phyloP scores from a whole-genome alignment of 139 green algal genomes.

The Pseudopediastrum boryanum region DNA sequence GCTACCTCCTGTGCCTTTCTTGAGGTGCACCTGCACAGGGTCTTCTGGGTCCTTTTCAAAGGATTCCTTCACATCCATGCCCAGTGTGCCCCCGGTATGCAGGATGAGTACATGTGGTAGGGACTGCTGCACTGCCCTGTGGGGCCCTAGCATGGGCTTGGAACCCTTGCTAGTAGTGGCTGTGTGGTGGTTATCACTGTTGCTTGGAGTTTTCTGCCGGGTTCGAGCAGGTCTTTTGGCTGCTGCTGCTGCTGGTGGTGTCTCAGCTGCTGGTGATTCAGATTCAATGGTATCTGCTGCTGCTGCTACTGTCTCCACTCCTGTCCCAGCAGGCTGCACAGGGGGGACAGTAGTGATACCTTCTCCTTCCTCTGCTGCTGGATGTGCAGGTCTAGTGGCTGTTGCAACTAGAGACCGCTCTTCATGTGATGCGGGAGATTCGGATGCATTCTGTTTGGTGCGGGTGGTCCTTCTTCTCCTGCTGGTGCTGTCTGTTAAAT shows the following conservation, averaged over 20 bases:
- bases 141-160: slow-evolving; percentile 21
- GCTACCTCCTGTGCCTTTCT: slow-evolving; percentile 67
- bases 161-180: not conserved
- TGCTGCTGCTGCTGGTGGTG: not conserved
- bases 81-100: slow-evolving; percentile 87
- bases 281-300: slow-evolving; percentile 4
- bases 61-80: slow-evolving; percentile 67
- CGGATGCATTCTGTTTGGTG: too few relatives aligned
- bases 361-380: too few relatives aligned
- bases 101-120: slow-evolving; percentile 82
- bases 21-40: slow-evolving; percentile 45
- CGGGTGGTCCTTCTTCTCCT: too few relatives aligned
- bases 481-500: too few relatives aligned
- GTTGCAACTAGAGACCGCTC: too few relatives aligned
- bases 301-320: slow-evolving; percentile 1
- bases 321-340: not conserved
- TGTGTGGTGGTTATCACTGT: not conserved
- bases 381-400: too few relatives aligned
- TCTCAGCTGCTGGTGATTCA: not conserved
- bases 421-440: too few relatives aligned
- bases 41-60: slow-evolving; percentile 37
- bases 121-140: slow-evolving; percentile 62
- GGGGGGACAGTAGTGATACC: not conserved
- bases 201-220: not conserved
- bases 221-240: not conserved